phyloP scores from a whole-genome alignment of 116 monocot species.

The Zostera marina region DNA sequence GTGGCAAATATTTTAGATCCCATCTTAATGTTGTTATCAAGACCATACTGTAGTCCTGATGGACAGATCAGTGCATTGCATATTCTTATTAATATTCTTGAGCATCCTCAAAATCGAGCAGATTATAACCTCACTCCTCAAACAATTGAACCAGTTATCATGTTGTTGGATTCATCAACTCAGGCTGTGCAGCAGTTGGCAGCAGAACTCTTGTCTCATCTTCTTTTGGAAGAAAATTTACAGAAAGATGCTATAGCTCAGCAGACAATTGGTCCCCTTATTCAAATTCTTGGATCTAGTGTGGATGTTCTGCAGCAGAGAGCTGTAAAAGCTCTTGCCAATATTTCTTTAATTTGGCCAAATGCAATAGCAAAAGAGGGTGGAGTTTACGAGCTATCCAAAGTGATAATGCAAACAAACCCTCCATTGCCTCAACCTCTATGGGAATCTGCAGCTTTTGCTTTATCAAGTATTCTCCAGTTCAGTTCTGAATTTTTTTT shows the following conservation, averaged over 20 bases:
- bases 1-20: constrained; percentile 85
- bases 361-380: constrained; percentile 96
- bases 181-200: constrained; percentile 85
- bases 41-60: constrained; percentile 65
- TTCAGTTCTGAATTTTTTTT: constrained; percentile 91
- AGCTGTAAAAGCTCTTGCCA: constrained; percentile 77
- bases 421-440: constrained; percentile 73
- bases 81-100: constrained; percentile 89
- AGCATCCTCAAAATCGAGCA: constrained; percentile 70
- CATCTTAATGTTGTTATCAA: constrained; percentile 46
- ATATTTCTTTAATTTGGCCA: constrained; percentile 67
- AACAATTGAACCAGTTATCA: constrained; percentile 69
- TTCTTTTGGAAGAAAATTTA: constrained; percentile 75
- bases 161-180: constrained; percentile 54
- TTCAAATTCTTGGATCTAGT: constrained; percentile 78
- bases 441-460: constrained; percentile 94
- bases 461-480: constrained; percentile 68
- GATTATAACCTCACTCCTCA: constrained; percentile 52
- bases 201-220: constrained; percentile 81
- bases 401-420: constrained; percentile 78
- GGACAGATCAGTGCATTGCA: constrained; percentile 75
- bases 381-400: constrained; percentile 86
- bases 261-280: constrained; percentile 72
- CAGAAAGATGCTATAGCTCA: constrained; percentile 67
- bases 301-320: constrained; percentile 56